Base-by-base conservation (phyloP, 169 alveolate species). In the Cryptosporidium meleagridis region DNA sequence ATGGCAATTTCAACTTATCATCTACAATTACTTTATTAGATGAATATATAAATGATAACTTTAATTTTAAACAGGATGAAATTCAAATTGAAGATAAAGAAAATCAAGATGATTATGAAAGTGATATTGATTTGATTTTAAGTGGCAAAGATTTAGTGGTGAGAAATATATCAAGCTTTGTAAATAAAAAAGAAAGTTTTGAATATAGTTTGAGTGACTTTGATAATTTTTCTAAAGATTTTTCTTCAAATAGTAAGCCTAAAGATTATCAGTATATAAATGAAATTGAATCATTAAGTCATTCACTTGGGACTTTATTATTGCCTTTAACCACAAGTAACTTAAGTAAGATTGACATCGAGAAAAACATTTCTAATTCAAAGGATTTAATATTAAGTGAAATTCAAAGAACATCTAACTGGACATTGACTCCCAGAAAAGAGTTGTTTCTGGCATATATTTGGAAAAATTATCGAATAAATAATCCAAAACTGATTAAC, bases 391-490 rank as follows among this genome's bases (percentile, higher is more conserved):
- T 44, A 26, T 33, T 44, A 14, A 44, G 69, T 44, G 67, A 65
- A 3, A 80, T 18, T 10, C 87, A 59, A 23, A 80, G 65, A 31
- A 65, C 61, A 62, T 23, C 87, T 6, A 80, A 80, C 3, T 80
- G 87, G 87, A 80, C 87, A 10, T 58, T 80, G 23, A 80, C 87
- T 33, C 87, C 87, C 4, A 80, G 87, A 61, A 58, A 29, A 26
- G 87, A 80, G 39, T 39, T 80, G 23, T 80, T 80, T 80, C 41
- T 58, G 21, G 87, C 75, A 10, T 62, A 80, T 58, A 44, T n/a
- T 80, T 80, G 87, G 87, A 44, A 59, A 0, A 80, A 80, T 61
- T 31, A 61, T 44, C 21, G 14, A n/a, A 1, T 80, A 14, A 35
- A 35, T 23, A 69, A 69, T 26, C 29, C 84, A 44, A 69, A 33